Percentiles rank a stretch among this genome's conserved stretches.
Conservation (phyloP, 2,329 filamentous ascomycete genomes). For the Calonectria honghensis region DNA sequence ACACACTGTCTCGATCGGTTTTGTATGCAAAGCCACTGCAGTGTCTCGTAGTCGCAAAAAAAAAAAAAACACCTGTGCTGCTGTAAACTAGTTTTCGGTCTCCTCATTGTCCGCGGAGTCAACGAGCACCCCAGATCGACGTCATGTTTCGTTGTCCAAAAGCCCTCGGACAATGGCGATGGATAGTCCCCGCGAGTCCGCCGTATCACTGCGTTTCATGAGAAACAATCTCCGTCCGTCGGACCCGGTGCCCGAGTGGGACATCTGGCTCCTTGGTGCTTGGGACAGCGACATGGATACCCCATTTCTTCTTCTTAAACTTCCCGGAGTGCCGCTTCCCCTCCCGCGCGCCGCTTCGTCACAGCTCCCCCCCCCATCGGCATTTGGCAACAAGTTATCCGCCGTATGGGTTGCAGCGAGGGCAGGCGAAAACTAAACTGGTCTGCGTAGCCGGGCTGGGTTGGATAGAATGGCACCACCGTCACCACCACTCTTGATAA, state of each 20-base stretch:
- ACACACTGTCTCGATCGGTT: conserved; percentile 30
- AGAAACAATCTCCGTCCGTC: conserved; percentile 25
- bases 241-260: conserved; percentile 38
- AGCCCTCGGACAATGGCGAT: conserved; percentile 36
- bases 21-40: conserved; percentile 33
- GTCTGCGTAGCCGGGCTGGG: conserved; percentile 5
- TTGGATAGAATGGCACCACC: conserved; percentile 45
- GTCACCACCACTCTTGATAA: conserved; percentile 42
- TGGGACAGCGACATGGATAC: conserved; percentile 30
- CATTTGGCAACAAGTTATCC: conserved; percentile 47
- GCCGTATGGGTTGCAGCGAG: conserved; percentile 22
- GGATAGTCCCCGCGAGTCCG: conserved; percentile 40
- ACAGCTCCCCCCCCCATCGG: conserved; percentile 38
- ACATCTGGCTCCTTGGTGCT: conserved; percentile 33
- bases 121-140: conserved; percentile 43
- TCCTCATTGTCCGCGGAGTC: conserved; percentile 12
- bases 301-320: conserved; percentile 44
- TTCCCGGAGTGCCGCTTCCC: conserved; percentile 42
- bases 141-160: conserved; percentile 26
- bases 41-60: conserved; percentile 36
- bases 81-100: conserved; percentile 28
- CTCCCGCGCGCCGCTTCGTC: conserved; percentile 26
- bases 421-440: conserved; percentile 38
- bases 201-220: conserved; percentile 48
- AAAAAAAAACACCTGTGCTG: background rate